Conservation (phyloP, 768 basidiomycete species). For the Lactarius quietus region DNA sequence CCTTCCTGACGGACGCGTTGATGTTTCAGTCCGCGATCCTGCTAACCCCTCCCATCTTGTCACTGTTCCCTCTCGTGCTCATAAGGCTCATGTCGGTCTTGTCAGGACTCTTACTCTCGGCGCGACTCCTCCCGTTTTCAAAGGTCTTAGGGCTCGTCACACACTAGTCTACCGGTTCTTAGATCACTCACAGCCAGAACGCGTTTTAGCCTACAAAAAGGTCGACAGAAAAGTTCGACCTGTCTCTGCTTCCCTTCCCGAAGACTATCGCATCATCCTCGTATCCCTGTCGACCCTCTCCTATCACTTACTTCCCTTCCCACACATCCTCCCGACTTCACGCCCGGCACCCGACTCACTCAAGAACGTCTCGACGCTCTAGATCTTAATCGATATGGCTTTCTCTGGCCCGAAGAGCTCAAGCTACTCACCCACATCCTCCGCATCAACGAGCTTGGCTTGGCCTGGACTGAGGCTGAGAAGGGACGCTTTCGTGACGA, state of each 20-base stretch:
- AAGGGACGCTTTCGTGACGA: not conserved
- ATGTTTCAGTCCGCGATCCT: not conserved
- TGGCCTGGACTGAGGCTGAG: not conserved
- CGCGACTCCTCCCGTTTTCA: no score
- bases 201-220: not conserved
- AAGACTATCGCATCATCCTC: not conserved
- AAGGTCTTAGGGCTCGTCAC: no score
- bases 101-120: no score
- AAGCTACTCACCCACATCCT: conserved; percentile 29
- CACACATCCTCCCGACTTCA: not conserved
- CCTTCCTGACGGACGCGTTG: not conserved
- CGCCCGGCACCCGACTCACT: not conserved
- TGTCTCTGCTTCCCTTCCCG: not conserved
- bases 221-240: not conserved
- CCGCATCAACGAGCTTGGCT: conserved; percentile 37
- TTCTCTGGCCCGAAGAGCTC: conserved; percentile 31
- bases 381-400: not conserved
- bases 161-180: no score
- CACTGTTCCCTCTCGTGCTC: no score
- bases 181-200: no score
- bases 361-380: not conserved
- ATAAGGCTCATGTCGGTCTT: no score
- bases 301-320: not conserved
- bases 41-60: not conserved
- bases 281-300: not conserved